Conservation (phyloP, 257 asterid species). For the Dorcoceras hygrometricum region DNA sequence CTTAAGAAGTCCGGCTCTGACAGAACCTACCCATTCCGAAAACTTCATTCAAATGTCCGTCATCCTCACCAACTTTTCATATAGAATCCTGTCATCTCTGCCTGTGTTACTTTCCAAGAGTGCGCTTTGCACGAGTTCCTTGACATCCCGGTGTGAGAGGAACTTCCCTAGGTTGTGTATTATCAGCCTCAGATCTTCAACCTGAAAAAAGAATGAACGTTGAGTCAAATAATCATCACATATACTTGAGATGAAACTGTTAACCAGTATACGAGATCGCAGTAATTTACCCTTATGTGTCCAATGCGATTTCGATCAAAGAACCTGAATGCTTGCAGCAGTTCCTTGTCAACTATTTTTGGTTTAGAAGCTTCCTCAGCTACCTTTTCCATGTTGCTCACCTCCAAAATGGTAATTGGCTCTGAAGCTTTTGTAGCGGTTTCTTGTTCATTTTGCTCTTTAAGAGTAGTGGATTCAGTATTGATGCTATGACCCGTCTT, state of each 20-base stretch:
- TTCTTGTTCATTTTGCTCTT: conserved; percentile 32
- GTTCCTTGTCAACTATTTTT: conserved; percentile 55
- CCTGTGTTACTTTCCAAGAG: conserved; percentile 77
- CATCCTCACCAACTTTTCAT: conserved; percentile 66
- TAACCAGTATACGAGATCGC: neutral
- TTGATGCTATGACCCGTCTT: conserved; percentile 33
- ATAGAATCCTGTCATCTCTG: conserved; percentile 75
- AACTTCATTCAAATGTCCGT: conserved; percentile 29
- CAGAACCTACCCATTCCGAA: neutral
- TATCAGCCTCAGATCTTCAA: conserved; percentile 82
- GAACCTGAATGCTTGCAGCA: conserved; percentile 95
- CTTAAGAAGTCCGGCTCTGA: neutral
- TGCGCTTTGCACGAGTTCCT: conserved; percentile 91
- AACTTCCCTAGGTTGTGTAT: conserved; percentile 83
- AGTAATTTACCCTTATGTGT: conserved; percentile 63
- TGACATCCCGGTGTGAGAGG: conserved; percentile 81
- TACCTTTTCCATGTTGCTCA: conserved; percentile 39
- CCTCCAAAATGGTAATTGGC: conserved; percentile 23
- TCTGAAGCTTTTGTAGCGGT: conserved; percentile 33
- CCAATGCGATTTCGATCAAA: conserved; percentile 92
- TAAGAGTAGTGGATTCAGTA: conserved; percentile 28
- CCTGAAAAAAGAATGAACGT: conserved; percentile 42
- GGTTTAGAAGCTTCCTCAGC: conserved; percentile 42
- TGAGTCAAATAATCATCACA: conserved; percentile 4
- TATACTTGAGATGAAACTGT: neutral